phyloP scores from a whole-genome alignment of 805 yeast genomes.

The Ogataea henricii region DNA sequence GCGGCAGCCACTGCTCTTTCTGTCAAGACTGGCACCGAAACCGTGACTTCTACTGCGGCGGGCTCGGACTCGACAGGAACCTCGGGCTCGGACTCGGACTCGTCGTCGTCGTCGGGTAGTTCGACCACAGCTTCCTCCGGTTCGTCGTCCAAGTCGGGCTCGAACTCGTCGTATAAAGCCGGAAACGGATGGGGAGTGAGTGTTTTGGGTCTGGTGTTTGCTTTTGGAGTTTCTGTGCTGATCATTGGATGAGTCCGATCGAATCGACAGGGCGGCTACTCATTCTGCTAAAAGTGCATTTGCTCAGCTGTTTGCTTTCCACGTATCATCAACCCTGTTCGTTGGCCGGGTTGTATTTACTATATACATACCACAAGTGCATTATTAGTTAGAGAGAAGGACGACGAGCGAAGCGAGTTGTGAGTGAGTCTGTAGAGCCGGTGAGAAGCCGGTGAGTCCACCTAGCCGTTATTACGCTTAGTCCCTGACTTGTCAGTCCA shows the following conservation, averaged over 20 bases:
- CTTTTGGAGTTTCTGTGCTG: slow-evolving; percentile 5
- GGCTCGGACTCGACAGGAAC: not conserved
- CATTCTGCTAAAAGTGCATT: not conserved
- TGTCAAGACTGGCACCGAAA: slow-evolving; percentile 3
- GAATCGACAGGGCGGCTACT: no score
- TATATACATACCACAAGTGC: slow-evolving; percentile 1
- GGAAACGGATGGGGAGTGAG: not conserved
- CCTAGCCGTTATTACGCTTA: no score
- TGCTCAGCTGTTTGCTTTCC: not conserved
- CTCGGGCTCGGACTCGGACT: slow-evolving; percentile 1
- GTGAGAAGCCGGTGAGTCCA: no score
- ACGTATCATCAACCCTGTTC: not conserved
- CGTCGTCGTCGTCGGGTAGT: slow-evolving; percentile 6
- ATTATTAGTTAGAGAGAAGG: not conserved
- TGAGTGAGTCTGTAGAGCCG: no score
- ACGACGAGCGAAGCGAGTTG: not conserved
- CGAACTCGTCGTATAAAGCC: not conserved
- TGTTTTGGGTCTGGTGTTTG: slow-evolving; percentile 3
- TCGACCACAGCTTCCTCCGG: slow-evolving; percentile 5
- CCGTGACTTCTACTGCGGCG: slow-evolving; percentile 7
- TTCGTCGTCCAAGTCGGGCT: slow-evolving; percentile 7
- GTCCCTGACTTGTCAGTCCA: no score
- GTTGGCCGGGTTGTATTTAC: not conserved
- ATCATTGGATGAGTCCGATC: not conserved
- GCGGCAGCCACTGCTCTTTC: slow-evolving; percentile 8